Evolutionary conservation across 2,329 filamentous ascomycete species (phyloP), one percentile per base, ranked within the genome.

Genomic region (Aspergillus fischeri): DNA sequence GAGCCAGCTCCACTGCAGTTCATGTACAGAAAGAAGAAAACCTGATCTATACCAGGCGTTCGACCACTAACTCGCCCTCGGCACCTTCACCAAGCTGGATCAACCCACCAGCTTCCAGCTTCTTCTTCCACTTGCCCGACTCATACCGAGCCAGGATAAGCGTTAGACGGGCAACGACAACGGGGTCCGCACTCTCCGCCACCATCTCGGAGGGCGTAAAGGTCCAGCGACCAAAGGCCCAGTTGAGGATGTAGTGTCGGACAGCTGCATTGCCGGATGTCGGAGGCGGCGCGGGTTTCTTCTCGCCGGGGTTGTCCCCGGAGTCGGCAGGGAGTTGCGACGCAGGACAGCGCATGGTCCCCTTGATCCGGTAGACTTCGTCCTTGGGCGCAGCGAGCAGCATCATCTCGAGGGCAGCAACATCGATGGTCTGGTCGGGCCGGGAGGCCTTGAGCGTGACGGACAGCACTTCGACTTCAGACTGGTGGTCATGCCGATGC

Each of bases 161-260:
- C 0, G 79, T 81, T 56, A 81, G 64, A 41, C 75, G 64, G 24
- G 77, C 70, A 24, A 76, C 63, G 27, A 71, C 68, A 41, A 64
- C 54, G 4, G 68, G 61, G 27, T 72, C 70, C 3, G 70, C 67
- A 1, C 64, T 65, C 52, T 72, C 65, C 1, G 68, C 66, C 27
- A 71, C 67, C 20, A 86, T 77, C 1, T 66, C 62, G 1, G 70
- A 73, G 5, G 84, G 80, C 1, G 92, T 95, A 69, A 93, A 96
- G 0, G 86, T 96, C 93, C 94, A 99, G 29, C 94, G 83, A 0
- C 92, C 92, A 76, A 99, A 99, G 0, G 94, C 94, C 94, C 94
- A 99, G 73, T 99, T 99, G 58, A 99, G 82, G 48, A 99, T 96
- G 70, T 94, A 97, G 55, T 90, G 81, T 17, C 75, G 73, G 21